phyloP scores from a whole-genome alignment of 2,329 filamentous ascomycete species.

The Aspergillus fumigatiaffinis region DNA sequence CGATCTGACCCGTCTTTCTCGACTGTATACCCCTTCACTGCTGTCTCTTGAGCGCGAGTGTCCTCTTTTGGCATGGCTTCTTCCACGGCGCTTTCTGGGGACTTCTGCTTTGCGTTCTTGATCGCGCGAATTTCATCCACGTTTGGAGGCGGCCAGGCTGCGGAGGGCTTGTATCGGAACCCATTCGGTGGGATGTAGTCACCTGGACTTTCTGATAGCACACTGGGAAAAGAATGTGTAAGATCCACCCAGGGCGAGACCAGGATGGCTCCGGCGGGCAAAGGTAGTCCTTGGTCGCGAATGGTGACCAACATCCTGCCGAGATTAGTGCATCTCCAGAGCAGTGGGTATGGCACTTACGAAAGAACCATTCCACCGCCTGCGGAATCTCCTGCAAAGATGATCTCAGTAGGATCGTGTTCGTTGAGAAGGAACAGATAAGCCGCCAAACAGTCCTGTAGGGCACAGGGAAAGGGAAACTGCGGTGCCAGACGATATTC shows the following conservation, averaged over 20 bases:
- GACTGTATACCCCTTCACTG: constrained; percentile 28
- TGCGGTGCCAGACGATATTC: constrained; percentile 85
- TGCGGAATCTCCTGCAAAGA: constrained; percentile 88
- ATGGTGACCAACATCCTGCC: constrained; percentile 67
- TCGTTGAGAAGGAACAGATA: constrained; percentile 77
- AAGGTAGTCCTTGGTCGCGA: constrained; percentile 74
- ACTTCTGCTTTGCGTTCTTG: constrained; percentile 45
- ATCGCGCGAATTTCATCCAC: constrained; percentile 62
- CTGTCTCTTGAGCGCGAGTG: constrained; percentile 26
- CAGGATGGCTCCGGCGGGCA: constrained; percentile 84
- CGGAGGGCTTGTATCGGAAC: constrained; percentile 85
- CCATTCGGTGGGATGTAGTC: constrained; percentile 88
- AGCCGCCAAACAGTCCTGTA: constrained; percentile 84
- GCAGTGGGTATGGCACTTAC: constrained; percentile 21
- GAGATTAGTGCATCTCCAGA: constrained; percentile 15
- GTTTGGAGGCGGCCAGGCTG: constrained; percentile 89
- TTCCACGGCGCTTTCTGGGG: constrained; percentile 22
- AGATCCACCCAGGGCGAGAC: constrained; percentile 96
- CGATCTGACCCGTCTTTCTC: constrained; percentile 15
- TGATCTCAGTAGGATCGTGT: constrained; percentile 75
- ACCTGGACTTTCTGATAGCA: constrained; percentile 65
- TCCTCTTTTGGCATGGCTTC: constrained; percentile 15
- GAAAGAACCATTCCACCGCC: constrained; percentile 85
- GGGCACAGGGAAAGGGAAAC: constrained; percentile 89
- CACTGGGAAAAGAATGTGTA: constrained; percentile 90